These are phyloP conservation scores for Fraxinus quadrangulata DNA, from an alignment of 257 asterid species.

Conservation along the genomic window DNA sequence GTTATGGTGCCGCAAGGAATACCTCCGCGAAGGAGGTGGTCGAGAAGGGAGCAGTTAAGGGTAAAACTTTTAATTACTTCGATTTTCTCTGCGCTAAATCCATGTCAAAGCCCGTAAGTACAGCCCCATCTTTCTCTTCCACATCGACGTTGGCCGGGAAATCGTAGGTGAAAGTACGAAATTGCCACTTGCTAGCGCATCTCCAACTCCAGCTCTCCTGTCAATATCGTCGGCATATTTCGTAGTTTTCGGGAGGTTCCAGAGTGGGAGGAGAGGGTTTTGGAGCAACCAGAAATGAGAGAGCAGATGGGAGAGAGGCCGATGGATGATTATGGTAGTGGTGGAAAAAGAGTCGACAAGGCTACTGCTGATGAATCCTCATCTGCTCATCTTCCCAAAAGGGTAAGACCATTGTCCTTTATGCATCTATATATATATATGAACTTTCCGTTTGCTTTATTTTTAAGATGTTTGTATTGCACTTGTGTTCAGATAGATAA, in stretches of 20 bases:
- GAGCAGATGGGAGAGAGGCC: slow-evolving; percentile 48
- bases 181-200: too few species aligned
- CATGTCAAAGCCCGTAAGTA: too few species aligned
- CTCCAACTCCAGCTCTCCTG: too few species aligned
- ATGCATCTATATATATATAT: background rate
- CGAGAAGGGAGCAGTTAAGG: too few species aligned
- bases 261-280: slow-evolving; percentile 35
- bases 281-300: slow-evolving; percentile 31
- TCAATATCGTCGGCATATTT: too few species aligned
- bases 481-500: background rate
- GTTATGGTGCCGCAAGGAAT: too few species aligned
- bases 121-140: too few species aligned
- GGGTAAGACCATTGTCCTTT: slow-evolving; percentile 37
- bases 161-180: too few species aligned
- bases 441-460: background rate
- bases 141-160: too few species aligned
- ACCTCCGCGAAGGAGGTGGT: too few species aligned
- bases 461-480: background rate
- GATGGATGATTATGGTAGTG: slow-evolving; percentile 59
- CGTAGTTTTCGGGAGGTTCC: slow-evolving; percentile 40
- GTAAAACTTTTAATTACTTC: too few species aligned
- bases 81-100: too few species aligned
- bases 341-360: slow-evolving; percentile 53
- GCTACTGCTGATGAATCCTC: slow-evolving; percentile 60
- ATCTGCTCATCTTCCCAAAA: slow-evolving; percentile 61